Evolutionary conservation across 352 stramenopile species (phyloP).

Genomic region (Phytophthora fragariae): DNA sequence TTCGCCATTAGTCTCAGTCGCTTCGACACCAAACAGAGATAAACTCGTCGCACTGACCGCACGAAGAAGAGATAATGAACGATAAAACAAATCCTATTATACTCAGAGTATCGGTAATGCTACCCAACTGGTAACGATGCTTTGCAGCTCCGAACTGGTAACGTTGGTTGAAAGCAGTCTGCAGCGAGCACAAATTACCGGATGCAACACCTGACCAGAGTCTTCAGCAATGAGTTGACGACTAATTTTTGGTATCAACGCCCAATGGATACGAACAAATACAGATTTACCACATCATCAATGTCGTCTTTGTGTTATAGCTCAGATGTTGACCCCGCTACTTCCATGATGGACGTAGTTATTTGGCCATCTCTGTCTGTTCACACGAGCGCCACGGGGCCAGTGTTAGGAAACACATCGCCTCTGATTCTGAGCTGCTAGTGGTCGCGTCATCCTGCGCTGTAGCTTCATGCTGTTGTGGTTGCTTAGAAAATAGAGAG

Average conservation of each 20-base stretch:
- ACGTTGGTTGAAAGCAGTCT: too few relatives aligned
- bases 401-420: not conserved
- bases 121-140: not conserved
- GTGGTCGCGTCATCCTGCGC: constrained; percentile 3
- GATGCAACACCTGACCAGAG: too few relatives aligned
- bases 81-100: not conserved
- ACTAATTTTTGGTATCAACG: not conserved
- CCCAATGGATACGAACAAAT: constrained; percentile 14
- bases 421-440: constrained; percentile 7
- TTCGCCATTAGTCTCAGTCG: constrained; percentile 93
- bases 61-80: not conserved
- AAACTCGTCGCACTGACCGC: constrained; percentile 18
- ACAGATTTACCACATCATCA: constrained; percentile 23
- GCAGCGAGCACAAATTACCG: too few relatives aligned
- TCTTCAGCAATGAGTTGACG: too few relatives aligned
- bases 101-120: not conserved
- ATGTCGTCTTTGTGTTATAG: constrained; percentile 32
- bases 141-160: too few relatives aligned
- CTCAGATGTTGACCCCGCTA: constrained; percentile 1
- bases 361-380: not conserved
- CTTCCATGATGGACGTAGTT: not conserved
- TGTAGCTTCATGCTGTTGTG: not conserved
- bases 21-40: constrained; percentile 91
- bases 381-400: constrained; percentile 18
- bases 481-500: constrained; percentile 85